A percentile compares a stretch with the other conserved stretches of the same genome.
Evolutionary conservation across 1,284 basidiomycete species (phyloP).

Genomic region (Cryptococcus wingfieldii): DNA sequence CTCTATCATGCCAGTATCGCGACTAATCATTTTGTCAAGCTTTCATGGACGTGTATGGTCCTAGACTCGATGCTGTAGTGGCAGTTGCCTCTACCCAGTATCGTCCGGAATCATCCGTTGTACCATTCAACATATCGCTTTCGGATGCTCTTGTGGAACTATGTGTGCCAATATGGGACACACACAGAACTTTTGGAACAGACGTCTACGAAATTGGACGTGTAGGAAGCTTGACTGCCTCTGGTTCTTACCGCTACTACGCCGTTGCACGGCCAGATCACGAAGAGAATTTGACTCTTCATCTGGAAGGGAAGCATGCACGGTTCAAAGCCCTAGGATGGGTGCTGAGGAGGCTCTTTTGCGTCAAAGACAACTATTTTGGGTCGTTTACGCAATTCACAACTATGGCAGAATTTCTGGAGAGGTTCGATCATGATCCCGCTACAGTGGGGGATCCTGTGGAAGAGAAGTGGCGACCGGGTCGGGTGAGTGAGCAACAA

Average conservation of each 20-base stretch:
- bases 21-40: constrained; percentile 51
- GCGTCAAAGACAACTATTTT: constrained; percentile 84
- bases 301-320: constrained; percentile 57
- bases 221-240: constrained; percentile 58
- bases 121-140: constrained; percentile 64
- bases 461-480: constrained; percentile 67
- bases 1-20: background rate
- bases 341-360: constrained; percentile 80
- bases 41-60: constrained; percentile 64
- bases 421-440: constrained; percentile 58
- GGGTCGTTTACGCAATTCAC: constrained; percentile 87
- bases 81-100: constrained; percentile 68
- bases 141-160: constrained; percentile 60
- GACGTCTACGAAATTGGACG: constrained; percentile 57
- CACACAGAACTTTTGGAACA: constrained; percentile 62
- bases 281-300: constrained; percentile 70
- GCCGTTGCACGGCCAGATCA: constrained; percentile 63
- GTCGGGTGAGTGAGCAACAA: constrained; percentile 55
- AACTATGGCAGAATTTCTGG: constrained; percentile 75
- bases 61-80: constrained; percentile 54
- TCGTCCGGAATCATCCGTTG: constrained; percentile 63
- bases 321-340: constrained; percentile 74
- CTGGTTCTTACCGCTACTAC: constrained; percentile 71
- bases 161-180: constrained; percentile 81
- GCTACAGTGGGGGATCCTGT: constrained; percentile 71